Evolutionary conservation across 2,329 filamentous ascomycete genomes (phyloP), one percentile per base, ranked within the genome.

Genomic region (Botrytis medusae): DNA sequence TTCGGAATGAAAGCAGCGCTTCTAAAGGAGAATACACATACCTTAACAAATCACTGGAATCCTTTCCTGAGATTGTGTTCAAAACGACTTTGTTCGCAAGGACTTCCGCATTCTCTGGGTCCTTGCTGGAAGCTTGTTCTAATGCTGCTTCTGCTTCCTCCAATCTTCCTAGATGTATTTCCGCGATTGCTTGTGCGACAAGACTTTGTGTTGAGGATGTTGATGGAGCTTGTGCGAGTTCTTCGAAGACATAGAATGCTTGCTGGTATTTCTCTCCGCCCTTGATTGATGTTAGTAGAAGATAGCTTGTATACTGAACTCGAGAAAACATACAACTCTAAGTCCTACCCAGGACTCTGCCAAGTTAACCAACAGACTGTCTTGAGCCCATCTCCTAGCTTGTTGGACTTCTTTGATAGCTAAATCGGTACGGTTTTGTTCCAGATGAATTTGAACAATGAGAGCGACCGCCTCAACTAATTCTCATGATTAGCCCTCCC

Each of bases 161-260:
- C 59, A 93, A 84, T 67, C 96, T 90, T 69, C 94, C 95, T 42
- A 98, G 90, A 81, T 98, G 96, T 71, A 98, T 85, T 83, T 99
- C 95, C 37, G 93, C 92, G 40, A 98, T 90, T 40, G 95, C 95
- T 84, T 98, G 96, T 32, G 93, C 91, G 74, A 97, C 90, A 72
- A 98, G 88, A 29, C 90, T 92, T 77, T 91, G 87, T 70, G 91
- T 87, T 25, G 93, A 93, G 67, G 93, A 91, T 29, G 93, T 94
- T 46, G 93, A 90, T 3, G 94, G 92, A 42, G 93, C 91, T 81
- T 97, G 93, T 7, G 96, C 95, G 67, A 98, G 89, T 83, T 99
- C 96, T 84, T 98, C 95, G 80, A 94, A 98, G 75, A 98, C 95
- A 86, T 99, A 98, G 84, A 97, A 98, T 29, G 95, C 92, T 81